phyloP scores from a whole-genome alignment of 2,329 filamentous ascomycete genomes.

The Calonectria montana region DNA sequence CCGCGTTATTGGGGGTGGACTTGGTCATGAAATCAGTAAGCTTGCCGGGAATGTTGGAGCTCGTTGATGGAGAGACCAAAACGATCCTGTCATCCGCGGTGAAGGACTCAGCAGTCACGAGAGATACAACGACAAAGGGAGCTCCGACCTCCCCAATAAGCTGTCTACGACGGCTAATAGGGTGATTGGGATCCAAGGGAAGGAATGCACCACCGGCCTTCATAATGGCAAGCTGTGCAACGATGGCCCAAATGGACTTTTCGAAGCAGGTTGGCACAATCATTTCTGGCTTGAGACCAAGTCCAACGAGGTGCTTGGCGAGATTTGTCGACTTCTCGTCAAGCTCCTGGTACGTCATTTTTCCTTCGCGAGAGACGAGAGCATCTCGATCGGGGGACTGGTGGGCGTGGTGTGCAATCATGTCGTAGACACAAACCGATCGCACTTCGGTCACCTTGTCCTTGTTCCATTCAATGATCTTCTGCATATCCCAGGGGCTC shows the following conservation, averaged over 20 bases:
- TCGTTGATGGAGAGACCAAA: background rate
- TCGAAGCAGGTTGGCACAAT: slow-evolving; percentile 6
- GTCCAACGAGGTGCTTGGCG: background rate
- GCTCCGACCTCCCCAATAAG: background rate
- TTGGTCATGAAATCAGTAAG: background rate
- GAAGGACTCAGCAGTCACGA: background rate
- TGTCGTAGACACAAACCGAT: background rate
- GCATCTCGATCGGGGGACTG: background rate
- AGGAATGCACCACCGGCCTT: slow-evolving; percentile 5
- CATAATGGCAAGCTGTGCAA: slow-evolving; percentile 9
- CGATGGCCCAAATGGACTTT: slow-evolving; percentile 9
- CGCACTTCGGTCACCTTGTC: background rate
- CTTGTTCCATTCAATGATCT: background rate
- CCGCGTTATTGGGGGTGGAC: background rate
- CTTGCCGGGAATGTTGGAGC: background rate
- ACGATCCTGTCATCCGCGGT: background rate
- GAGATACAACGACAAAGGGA: background rate
- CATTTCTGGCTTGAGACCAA: background rate
- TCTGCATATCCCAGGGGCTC: background rate
- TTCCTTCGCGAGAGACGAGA: background rate
- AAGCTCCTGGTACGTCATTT: background rate
- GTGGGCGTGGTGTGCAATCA: background rate
- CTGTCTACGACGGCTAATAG: background rate
- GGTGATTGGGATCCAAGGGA: slow-evolving; percentile 1
- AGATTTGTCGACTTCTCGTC: background rate